Conservation (phyloP, 1,284 basidiomycete species). For the Cryptococcus deneoformans region DNA sequence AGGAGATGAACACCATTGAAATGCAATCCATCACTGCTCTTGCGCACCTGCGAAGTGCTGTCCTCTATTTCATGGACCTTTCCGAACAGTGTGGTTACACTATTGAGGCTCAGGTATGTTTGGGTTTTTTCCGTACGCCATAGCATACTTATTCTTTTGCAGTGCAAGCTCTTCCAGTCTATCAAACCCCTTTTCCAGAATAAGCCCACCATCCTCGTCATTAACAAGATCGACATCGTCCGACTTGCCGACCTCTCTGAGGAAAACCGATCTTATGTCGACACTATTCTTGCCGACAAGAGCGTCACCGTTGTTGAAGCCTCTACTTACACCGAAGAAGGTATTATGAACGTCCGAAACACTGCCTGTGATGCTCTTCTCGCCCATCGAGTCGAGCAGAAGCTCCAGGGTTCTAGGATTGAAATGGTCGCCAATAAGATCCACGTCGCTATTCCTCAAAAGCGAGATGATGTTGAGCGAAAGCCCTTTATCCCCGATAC, state of each 20-base stretch:
- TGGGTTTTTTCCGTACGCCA: background rate
- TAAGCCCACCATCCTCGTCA: conserved; percentile 86
- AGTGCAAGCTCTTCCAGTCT: conserved; percentile 97
- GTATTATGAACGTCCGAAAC: conserved; percentile 92
- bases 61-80: conserved; percentile 96
- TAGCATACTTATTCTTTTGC: conserved; percentile 2
- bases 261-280: conserved; percentile 71
- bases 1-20: conserved; percentile 99
- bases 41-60: conserved; percentile 85
- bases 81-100: conserved; percentile 95
- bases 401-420: conserved; percentile 90
- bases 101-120: conserved; percentile 79
- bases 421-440: conserved; percentile 88
- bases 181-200: conserved; percentile 93
- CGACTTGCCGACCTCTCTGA: conserved; percentile 75
- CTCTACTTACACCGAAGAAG: conserved; percentile 91
- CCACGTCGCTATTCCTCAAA: conserved; percentile 84
- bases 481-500: conserved; percentile 81
- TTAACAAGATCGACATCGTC: conserved; percentile 93
- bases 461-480: conserved; percentile 79
- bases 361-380: conserved; percentile 88
- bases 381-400: conserved; percentile 86
- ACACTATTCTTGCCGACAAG: conserved; percentile 75
- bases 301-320: conserved; percentile 73
- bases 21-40: conserved; percentile 98